phyloP scores from a whole-genome alignment of 345 rosid genomes.

The Eucalyptus erythrocorys region DNA sequence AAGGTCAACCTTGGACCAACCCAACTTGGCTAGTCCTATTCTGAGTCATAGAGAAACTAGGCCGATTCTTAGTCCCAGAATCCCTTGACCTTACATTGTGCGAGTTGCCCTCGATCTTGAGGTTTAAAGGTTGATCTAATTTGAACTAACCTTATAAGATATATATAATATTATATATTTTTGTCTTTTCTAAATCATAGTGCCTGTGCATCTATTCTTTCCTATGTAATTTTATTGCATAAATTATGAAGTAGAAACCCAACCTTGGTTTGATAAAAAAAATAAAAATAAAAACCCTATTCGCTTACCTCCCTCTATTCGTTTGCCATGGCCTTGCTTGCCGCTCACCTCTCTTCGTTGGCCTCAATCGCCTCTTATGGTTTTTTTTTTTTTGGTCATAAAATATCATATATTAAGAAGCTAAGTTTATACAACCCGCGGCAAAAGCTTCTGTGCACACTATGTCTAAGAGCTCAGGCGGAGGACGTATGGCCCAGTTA shows the following conservation, averaged over 20 bases:
- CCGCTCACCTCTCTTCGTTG: rapidly evolving
- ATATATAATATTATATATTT: no score
- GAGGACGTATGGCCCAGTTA: no score
- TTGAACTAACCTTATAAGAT: background rate
- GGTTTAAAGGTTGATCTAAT: no score
- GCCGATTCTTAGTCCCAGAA: rapidly evolving
- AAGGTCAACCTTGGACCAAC: background rate
- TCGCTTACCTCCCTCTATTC: no score
- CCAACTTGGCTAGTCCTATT: background rate
- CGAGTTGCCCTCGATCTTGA: rapidly evolving
- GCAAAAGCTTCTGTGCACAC: no score
- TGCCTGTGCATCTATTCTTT: rapidly evolving
- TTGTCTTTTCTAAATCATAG: background rate
- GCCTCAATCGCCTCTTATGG: background rate
- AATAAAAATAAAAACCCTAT: no score
- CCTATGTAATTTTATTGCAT: background rate
- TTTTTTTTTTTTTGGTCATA: no score
- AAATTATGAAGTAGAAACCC: no score
- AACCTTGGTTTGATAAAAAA: background rate
- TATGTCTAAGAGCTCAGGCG: no score
- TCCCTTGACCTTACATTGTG: background rate
- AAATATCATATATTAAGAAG: no score
- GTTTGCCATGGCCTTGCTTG: rapidly evolving
- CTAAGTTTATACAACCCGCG: no score
- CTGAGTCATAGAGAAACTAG: rapidly evolving